Evolutionary conservation across 441 rosid genomes (phyloP).

Genomic region (Pelargonium cotyledonis): DNA sequence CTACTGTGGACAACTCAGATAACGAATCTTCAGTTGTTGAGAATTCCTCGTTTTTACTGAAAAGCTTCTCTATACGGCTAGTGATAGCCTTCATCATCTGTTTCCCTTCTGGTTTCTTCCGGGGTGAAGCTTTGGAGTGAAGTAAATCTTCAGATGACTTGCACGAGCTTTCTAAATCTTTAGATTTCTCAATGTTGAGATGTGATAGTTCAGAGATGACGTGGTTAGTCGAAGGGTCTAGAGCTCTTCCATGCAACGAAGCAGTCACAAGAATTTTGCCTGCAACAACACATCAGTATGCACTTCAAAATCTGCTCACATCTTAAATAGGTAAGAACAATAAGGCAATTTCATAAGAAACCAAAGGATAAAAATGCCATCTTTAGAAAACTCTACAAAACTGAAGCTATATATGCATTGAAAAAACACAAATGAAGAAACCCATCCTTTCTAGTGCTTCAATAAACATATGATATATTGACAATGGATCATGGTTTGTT

Average conservation of each 20-base stretch:
- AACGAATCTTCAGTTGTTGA: conserved; percentile 33
- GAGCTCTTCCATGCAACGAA: conserved; percentile 46
- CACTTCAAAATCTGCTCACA: neutral
- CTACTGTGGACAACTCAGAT: conserved; percentile 29
- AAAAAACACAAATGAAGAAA: too few species aligned
- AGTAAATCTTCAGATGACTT: conserved; percentile 23
- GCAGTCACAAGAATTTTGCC: conserved; percentile 65
- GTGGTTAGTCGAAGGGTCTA: conserved; percentile 22
- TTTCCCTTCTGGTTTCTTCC: conserved; percentile 51
- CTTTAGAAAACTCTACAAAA: too few species aligned
- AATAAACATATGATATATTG: too few species aligned
- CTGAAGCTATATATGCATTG: too few species aligned
- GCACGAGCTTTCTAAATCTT: conserved; percentile 32
- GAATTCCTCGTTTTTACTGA: conserved; percentile 48
- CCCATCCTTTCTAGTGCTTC: too few species aligned
- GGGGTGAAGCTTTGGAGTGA: conserved; percentile 33
- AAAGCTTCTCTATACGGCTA: conserved; percentile 46
- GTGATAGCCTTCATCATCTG: conserved; percentile 49
- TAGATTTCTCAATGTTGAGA: conserved; percentile 21
- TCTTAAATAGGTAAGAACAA: neutral
- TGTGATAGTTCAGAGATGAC: conserved; percentile 26
- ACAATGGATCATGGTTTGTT: too few species aligned
- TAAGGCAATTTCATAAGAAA: neutral
- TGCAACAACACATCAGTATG: conserved; percentile 20
- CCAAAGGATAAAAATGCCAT: neutral